Percentiles rank a stretch among this genome's conserved stretches.
phyloP scores from a whole-genome alignment of 1,284 basidiomycete genomes.

The Microbotryum violaceum region DNA sequence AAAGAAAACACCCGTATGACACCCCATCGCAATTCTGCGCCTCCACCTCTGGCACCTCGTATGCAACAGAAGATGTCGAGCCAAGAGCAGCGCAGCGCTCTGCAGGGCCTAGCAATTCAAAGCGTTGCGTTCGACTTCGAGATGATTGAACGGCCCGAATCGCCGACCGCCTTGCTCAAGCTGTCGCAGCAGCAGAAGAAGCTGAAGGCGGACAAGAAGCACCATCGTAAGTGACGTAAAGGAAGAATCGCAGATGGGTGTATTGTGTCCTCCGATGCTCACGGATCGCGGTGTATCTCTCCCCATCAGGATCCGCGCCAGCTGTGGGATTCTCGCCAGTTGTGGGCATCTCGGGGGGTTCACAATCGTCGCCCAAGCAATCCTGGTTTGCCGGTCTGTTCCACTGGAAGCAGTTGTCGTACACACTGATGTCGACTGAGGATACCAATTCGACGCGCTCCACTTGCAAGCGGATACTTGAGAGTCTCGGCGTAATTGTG shows the following conservation, averaged over 20 bases:
- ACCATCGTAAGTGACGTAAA: constrained; percentile 1
- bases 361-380: constrained; percentile 47
- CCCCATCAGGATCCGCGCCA: constrained; percentile 24
- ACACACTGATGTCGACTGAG: constrained; percentile 46
- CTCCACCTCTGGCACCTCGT: constrained; percentile 15
- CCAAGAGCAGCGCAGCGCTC: constrained; percentile 3
- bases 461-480: constrained; percentile 59
- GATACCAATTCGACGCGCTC: constrained; percentile 56
- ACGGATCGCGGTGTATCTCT: no score
- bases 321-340: constrained; percentile 1
- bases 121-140: constrained; percentile 18
- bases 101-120: constrained; percentile 7
- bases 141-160: constrained; percentile 24
- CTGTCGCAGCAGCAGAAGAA: constrained; percentile 21
- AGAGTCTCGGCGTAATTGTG: constrained; percentile 58
- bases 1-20: constrained; percentile 31
- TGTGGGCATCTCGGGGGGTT: constrained; percentile 3
- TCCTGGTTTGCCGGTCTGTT: constrained; percentile 86
- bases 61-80: background rate
- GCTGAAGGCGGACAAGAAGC: constrained; percentile 13
- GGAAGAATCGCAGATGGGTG: background rate
- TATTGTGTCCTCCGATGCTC: no score
- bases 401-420: constrained; percentile 56
- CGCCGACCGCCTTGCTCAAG: constrained; percentile 11
- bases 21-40: constrained; percentile 2